Evolutionary conservation across 805 yeast species (phyloP), one percentile per base, ranked within the genome.

Genomic region (Pichia deserticola): DNA sequence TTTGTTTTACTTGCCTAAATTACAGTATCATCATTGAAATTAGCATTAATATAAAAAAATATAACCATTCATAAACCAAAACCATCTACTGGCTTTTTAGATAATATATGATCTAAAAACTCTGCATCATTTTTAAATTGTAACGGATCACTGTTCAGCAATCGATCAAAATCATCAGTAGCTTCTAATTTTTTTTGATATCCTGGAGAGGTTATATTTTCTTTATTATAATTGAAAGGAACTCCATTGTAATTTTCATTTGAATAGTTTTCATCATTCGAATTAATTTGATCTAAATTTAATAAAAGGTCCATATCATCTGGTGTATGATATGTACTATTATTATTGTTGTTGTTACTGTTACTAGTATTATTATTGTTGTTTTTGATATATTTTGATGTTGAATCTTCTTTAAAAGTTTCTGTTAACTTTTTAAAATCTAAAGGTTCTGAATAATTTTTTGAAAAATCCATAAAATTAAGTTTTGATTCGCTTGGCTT

Each of bases 71-170:
- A 42, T 7, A 20, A 15, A 20, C 45, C 39, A 42, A 35, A 35
- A 10, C 37, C 37, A 8, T 32, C 45, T 7, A 34, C 40, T 7
- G 39, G 32, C 12, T 43, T 37, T 12, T 43, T 43, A 5, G 57
- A 56, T 30, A 58, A 54, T 7, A 54, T 37, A 6, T 54, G 54
- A 29, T 54, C 52, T 28, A 54, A 33, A 33, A 50, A 54, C 12
- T 46, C 51, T 20, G 51, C 51, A 41, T 52, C 49, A 20, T 37
- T 49, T 20, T 41, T 36, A 29, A 44, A 49, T 12, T 49, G 45
- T 7, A 49, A 29, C 7, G 52, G 49, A 13, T 45, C 47, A 35
- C 29, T 38, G 20, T 20, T 20, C 27, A 41, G 40, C 15, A 49
- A 9, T 32, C 35, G 36, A 33, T 33, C 30, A 11, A 45, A 36